Evolutionary conservation across 2,329 filamentous ascomycete genomes (phyloP).

Genomic region (Triangularia verruculosa): DNA sequence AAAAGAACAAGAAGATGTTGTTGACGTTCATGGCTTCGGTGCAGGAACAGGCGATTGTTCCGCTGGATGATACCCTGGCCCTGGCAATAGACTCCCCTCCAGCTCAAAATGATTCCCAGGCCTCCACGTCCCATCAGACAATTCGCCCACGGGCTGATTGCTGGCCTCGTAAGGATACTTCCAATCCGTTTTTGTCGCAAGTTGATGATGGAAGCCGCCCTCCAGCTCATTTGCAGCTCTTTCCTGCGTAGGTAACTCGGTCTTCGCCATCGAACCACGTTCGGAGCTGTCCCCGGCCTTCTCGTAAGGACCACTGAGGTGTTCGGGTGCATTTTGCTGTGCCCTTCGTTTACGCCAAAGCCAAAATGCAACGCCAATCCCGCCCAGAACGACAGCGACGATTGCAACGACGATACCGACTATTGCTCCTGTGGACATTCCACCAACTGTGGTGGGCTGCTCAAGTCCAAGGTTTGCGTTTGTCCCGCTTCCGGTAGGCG

Average conservation of each 20-base stretch:
- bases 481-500: background rate
- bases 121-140: background rate
- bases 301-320: background rate
- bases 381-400: background rate
- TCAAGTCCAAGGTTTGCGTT: background rate
- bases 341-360: background rate
- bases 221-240: background rate
- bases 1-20: background rate
- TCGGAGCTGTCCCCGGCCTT: background rate
- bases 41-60: background rate
- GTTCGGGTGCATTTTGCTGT: background rate
- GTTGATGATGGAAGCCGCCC: constrained; percentile 1
- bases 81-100: background rate
- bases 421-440: background rate
- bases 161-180: background rate
- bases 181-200: background rate
- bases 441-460: background rate
- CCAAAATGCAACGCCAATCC: background rate
- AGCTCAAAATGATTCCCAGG: background rate
- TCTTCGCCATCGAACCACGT: background rate
- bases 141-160: background rate
- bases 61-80: background rate
- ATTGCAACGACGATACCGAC: background rate
- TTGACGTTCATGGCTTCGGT: background rate
- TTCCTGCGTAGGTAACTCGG: background rate